Evolutionary conservation across 495 filamentous ascomycete genomes (phyloP), one percentile per base, ranked within the genome.

Genomic region (Penicillium longicatenatum): DNA sequence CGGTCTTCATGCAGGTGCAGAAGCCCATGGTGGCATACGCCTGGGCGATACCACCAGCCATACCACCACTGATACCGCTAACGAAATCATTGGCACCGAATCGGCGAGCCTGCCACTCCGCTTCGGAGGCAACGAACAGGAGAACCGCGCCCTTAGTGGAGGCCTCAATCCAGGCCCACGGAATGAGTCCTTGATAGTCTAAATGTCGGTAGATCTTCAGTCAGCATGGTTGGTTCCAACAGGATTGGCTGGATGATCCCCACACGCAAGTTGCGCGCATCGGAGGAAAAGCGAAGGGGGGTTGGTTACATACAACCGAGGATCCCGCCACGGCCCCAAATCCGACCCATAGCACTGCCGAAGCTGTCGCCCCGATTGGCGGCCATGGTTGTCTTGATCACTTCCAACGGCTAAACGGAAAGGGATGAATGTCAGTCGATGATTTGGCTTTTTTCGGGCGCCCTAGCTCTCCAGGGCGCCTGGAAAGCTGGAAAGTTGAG

Each of bases 1-100:
- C 95, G 55, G 94, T 98, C 87, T 98, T 98, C 94, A 98, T 98
- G 84, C 94, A 98, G 39, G 94, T 98, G 77, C 94, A 98, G 86
- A 98, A 98, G 56, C 94, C 94, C 92, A 98, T 97, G 63, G 94
- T 98, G 56, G 94, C 94, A 72, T 98, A 98, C 33, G 94, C 94
- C 79, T 98, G 94, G 46, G 92, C 95, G 52, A 98, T 86, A 82
- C 94, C 94, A 67, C 94, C 94, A 30, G 84, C 82, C 81, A 98
- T 93, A 75, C 94, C 94, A 65, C 94, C 95, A 14, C 80, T 70
- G 77, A 98, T 97, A 72, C 94, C 94, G 63, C 85, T 84, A 54
- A 86, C 79, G 77, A 98, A 98, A 69, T 93, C 88, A 63, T 80
- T 81, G 62, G 92, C 93, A 62, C 95, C 95, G 64, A 87, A 83